Evolutionary conservation across 495 filamentous ascomycete genomes (phyloP).

Genomic region (Mytilinidion resinicola): DNA sequence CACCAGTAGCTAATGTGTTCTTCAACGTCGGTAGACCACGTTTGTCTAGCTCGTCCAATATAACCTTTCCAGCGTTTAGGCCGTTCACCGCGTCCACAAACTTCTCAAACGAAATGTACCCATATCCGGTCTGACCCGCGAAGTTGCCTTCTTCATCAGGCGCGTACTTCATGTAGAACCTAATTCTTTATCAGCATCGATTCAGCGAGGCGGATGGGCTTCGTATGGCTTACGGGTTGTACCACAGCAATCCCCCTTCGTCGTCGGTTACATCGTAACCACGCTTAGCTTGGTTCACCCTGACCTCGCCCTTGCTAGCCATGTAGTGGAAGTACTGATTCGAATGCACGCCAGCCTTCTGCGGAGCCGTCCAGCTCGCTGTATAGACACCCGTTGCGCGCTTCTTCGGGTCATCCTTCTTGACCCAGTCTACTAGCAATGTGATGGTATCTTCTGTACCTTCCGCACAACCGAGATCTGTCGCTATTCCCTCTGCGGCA

Average conservation of each 20-base stretch:
- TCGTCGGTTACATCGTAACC: constrained; percentile 93
- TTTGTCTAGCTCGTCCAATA: constrained; percentile 66
- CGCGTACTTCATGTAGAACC: constrained; percentile 93
- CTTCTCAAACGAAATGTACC: constrained; percentile 92
- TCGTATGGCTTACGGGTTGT: constrained; percentile 54
- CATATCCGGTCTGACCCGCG: constrained; percentile 82
- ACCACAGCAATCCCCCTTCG: constrained; percentile 64
- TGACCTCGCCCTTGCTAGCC: constrained; percentile 74
- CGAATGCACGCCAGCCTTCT: constrained; percentile 83
- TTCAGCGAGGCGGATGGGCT: not conserved
- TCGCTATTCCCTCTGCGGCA: constrained; percentile 64
- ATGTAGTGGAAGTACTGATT: constrained; percentile 97
- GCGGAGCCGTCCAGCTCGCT: constrained; percentile 88
- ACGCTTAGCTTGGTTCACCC: constrained; percentile 87
- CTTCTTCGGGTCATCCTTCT: constrained; percentile 58
- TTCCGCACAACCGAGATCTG: constrained; percentile 66
- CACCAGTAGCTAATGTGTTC: constrained; percentile 86
- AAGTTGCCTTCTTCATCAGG: constrained; percentile 96
- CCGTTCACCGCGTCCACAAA: constrained; percentile 82
- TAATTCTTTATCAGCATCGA: not conserved
- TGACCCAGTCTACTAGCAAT: constrained; percentile 78
- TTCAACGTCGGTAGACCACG: constrained; percentile 76
- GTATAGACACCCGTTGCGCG: constrained; percentile 88
- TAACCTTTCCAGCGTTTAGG: constrained; percentile 64
- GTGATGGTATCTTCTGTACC: constrained; percentile 92